phyloP scores from a whole-genome alignment of 2,329 filamentous ascomycete species.

The Thielaviopsis euricoi region DNA sequence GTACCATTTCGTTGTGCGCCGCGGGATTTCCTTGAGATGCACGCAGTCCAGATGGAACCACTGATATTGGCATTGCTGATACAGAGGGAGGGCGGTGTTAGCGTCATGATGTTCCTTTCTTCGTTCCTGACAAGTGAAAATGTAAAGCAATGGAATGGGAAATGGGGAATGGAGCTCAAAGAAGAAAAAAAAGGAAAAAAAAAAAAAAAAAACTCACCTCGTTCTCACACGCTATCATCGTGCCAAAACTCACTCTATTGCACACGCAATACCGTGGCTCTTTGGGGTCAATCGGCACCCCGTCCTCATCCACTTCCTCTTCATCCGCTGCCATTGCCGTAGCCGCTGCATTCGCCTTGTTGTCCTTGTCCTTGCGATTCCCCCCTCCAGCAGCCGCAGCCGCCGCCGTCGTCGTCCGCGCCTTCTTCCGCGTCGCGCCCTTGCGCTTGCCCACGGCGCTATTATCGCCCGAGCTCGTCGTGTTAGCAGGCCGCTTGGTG shows the following conservation, averaged over 20 bases:
- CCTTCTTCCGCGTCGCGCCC: slow-evolving; percentile 51
- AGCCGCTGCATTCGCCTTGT: too few species aligned
- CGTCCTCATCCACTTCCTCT: slow-evolving; percentile 50
- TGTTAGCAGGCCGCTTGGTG: slow-evolving; percentile 50
- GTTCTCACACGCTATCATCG: slow-evolving; percentile 74
- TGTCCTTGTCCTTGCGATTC: slow-evolving; percentile 34
- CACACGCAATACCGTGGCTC: slow-evolving; percentile 66
- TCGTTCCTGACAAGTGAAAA: too few species aligned
- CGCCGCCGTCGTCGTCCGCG: slow-evolving; percentile 25
- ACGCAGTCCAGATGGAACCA: slow-evolving; percentile 79
- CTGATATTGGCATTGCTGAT: slow-evolving; percentile 60
- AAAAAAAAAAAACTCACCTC: slow-evolving; percentile 38
- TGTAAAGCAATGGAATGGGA: too few species aligned
- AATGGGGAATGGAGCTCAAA: too few species aligned
- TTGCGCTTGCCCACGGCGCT: slow-evolving; percentile 58
- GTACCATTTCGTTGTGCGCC: slow-evolving; percentile 67
- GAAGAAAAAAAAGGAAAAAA: slow-evolving; percentile 5
- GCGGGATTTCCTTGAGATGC: slow-evolving; percentile 48
- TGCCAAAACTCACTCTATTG: slow-evolving; percentile 63
- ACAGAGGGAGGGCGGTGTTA: too few species aligned
- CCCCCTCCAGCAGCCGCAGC: slow-evolving; percentile 21
- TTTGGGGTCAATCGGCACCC: slow-evolving; percentile 54
- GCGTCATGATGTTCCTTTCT: too few species aligned
- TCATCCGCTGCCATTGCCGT: slow-evolving; percentile 28
- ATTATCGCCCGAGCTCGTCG: slow-evolving; percentile 41